Percentiles rank a stretch among this genome's conserved stretches.
phyloP scores from a whole-genome alignment of 306 rosid genomes.

The Cicer yamashitae region DNA sequence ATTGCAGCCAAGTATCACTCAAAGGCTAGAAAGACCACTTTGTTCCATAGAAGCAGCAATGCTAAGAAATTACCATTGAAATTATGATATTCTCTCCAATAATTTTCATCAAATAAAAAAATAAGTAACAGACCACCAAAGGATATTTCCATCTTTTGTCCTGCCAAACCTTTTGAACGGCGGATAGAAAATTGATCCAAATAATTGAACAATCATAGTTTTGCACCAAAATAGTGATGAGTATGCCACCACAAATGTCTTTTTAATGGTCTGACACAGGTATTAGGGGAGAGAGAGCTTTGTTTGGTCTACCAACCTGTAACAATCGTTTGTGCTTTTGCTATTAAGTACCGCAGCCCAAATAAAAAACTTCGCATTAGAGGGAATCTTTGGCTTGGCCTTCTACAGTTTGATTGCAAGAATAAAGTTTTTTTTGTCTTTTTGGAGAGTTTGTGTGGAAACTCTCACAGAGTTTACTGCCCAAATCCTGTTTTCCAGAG shows the following conservation, averaged over 20 bases:
- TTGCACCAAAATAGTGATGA: background rate
- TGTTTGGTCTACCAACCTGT: background rate
- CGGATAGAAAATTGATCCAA: background rate
- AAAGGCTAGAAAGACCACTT: background rate
- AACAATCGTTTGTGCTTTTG: background rate
- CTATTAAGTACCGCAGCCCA: slow-evolving; percentile 2
- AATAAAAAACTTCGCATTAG: slow-evolving; percentile 16
- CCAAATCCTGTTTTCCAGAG: slow-evolving; percentile 21
- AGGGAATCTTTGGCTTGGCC: background rate
- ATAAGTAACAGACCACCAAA: background rate
- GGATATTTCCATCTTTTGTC: background rate
- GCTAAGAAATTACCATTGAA: background rate
- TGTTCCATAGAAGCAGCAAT: background rate
- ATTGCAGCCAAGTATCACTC: background rate
- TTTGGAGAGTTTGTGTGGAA: slow-evolving; percentile 14
- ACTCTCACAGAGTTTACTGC: slow-evolving; percentile 7
- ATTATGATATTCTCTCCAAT: background rate
- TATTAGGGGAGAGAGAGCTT: slow-evolving; percentile 24
- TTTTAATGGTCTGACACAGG: background rate
- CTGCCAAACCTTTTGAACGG: slow-evolving; percentile 11
- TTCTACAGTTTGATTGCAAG: slow-evolving; percentile 21
- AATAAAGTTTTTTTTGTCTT: background rate
- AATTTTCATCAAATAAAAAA: background rate
- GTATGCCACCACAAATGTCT: background rate
- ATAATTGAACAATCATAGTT: background rate